Evolutionary conservation across 179 eudicot species (phyloP), one percentile per base, ranked within the genome.

Genomic region (Gypsophila paniculata): DNA sequence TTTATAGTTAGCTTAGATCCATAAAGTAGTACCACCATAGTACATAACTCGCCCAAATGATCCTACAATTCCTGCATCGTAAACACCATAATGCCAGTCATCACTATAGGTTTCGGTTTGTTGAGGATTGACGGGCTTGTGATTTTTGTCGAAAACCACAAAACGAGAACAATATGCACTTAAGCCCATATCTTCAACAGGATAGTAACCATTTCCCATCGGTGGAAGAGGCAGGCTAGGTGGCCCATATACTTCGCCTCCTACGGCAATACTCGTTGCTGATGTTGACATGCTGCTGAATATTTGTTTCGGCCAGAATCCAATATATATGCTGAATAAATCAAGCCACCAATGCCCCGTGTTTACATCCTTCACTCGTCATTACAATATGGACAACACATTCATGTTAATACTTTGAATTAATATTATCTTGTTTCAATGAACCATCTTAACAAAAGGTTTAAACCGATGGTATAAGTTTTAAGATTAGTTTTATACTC

Each of bases 161-260:
- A 59, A 59, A 13, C 29, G 46, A 25, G 0, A 25, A 0, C 63
- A 38, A 58, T 22, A 70, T 8, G 65, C 54, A 70, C 52, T 34
- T 21, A 39, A 21, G 0, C 1, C 13, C 6, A 38, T 54, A 25
- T 57, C 36, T 5, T 70, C 52, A 54, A 58, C 49, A 13, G 73
- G 73, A 42, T 70, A 57, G 21, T 70, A 57, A 2, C 73, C 73
- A 11, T 70, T 70, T 70, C 73, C 73, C 73, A 70, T 55, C 5
- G 63, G 52, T 8, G 73, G 73, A 39, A 70, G 65, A 57, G 64
- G 54, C 2, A 36, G 65, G 55, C 14, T 13, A 2, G 53, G 65
- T 10, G 65, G 54, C 2, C 22, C 19, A 39, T 57, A 58, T 59
- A 60, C 64, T 39, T 70, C 65, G 7, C 73, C 73, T 1, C 73